Evolutionary conservation across 2,329 filamentous ascomycete species (phyloP).

Genomic region (Malbranchea zuffiana): DNA sequence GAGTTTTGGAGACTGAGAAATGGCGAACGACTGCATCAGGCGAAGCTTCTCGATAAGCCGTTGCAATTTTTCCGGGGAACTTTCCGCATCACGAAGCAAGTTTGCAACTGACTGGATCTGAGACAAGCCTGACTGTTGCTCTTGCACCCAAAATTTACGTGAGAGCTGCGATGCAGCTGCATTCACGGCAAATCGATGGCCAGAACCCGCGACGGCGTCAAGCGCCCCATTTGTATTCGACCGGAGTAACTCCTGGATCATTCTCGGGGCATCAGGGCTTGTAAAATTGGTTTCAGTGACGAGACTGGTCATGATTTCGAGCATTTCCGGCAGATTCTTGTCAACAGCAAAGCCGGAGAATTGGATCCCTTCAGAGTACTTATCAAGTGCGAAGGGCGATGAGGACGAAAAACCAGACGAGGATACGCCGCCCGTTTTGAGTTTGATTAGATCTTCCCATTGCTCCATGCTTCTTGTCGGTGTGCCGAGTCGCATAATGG

Average conservation of each 20-base stretch:
- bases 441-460: slow-evolving; percentile 87
- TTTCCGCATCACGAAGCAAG: slow-evolving; percentile 57
- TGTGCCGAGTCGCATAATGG: slow-evolving; percentile 86
- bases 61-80: slow-evolving; percentile 56
- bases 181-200: slow-evolving; percentile 74
- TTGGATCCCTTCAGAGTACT: slow-evolving; percentile 68
- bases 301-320: slow-evolving; percentile 68
- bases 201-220: slow-evolving; percentile 81
- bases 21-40: slow-evolving; percentile 66
- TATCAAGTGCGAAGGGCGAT: slow-evolving; percentile 59
- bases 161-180: slow-evolving; percentile 74
- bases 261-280: slow-evolving; percentile 64
- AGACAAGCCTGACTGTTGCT: slow-evolving; percentile 81
- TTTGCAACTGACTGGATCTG: slow-evolving; percentile 77
- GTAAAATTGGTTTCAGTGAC: slow-evolving; percentile 85
- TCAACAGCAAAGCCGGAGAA: slow-evolving; percentile 83
- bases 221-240: slow-evolving; percentile 79
- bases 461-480: slow-evolving; percentile 83
- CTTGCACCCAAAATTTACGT: slow-evolving; percentile 57
- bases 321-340: slow-evolving; percentile 81
- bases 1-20: slow-evolving; percentile 56
- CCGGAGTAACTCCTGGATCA: slow-evolving; percentile 78
- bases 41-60: slow-evolving; percentile 77
- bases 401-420: slow-evolving; percentile 75
- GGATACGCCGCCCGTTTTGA: slow-evolving; percentile 85